Evolutionary conservation across 495 filamentous ascomycete genomes (phyloP).

Genomic region (Lasiosphaeria miniovina): DNA sequence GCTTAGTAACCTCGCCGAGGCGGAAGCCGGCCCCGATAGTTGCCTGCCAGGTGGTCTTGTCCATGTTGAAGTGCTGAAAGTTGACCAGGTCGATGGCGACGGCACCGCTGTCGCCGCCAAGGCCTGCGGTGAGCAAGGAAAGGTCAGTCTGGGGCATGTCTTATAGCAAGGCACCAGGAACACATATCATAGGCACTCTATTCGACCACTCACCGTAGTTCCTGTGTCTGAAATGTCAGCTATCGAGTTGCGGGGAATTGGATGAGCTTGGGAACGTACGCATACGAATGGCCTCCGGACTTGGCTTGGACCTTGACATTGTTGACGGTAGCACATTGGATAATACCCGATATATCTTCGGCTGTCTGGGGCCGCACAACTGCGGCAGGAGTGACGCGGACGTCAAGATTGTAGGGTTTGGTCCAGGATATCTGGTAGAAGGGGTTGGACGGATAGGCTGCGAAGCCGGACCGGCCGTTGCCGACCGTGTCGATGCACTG

Average conservation of each 20-base stretch:
- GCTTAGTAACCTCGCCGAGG: conserved; percentile 58
- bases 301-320: conserved; percentile 63
- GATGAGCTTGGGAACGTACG: conserved; percentile 26
- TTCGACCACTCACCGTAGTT: conserved; percentile 31
- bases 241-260: not conserved
- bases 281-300: conserved; percentile 73
- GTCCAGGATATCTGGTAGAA: conserved; percentile 44
- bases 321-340: conserved; percentile 55
- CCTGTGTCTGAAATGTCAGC: conserved; percentile 6
- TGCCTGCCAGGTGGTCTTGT: conserved; percentile 55
- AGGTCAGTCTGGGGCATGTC: no score
- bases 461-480: conserved; percentile 39
- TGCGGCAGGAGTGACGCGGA: conserved; percentile 57
- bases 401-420: conserved; percentile 62
- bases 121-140: conserved; percentile 25
- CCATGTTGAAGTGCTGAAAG: conserved; percentile 52
- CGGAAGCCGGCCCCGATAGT: conserved; percentile 63
- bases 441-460: conserved; percentile 36
- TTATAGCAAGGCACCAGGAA: no score
- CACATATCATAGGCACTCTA: no score
- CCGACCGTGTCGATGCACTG: conserved; percentile 41
- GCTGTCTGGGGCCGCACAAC: conserved; percentile 58
- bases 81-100: conserved; percentile 58
- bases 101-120: conserved; percentile 53
- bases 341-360: conserved; percentile 55